phyloP scores from a whole-genome alignment of 768 basidiomycete species.

The Mycena indigotica region DNA sequence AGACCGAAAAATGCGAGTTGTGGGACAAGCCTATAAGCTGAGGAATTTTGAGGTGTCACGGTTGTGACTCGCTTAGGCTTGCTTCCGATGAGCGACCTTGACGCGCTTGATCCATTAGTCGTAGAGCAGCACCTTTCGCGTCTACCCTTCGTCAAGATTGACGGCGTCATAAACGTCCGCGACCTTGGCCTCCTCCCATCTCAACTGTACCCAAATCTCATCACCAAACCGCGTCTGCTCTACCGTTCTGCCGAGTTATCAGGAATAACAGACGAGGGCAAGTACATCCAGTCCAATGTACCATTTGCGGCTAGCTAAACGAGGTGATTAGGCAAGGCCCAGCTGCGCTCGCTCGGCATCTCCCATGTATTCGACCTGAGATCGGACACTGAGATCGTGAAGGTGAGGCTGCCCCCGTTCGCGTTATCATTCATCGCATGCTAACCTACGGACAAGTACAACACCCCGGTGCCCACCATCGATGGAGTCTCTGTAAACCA shows the following conservation, averaged over 20 bases:
- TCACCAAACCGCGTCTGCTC: slow-evolving; percentile 59
- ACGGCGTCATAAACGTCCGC: slow-evolving; percentile 77
- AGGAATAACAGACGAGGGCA: slow-evolving; percentile 69
- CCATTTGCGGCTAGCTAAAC: too few species aligned
- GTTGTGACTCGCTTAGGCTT: neutral
- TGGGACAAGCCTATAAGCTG: neutral
- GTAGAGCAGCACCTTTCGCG: slow-evolving; percentile 65
- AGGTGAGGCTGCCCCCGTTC: too few species aligned
- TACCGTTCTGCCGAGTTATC: slow-evolving; percentile 78
- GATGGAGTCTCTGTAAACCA: slow-evolving; percentile 63
- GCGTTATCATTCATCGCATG: neutral
- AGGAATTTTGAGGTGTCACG: neutral
- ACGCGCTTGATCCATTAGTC: slow-evolving; percentile 66
- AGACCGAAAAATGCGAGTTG: neutral
- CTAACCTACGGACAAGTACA: slow-evolving; percentile 44
- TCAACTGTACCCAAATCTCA: slow-evolving; percentile 43
- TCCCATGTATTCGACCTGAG: slow-evolving; percentile 74
- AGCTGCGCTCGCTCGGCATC: slow-evolving; percentile 63
- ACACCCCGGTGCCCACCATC: slow-evolving; percentile 62
- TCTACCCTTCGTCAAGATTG: slow-evolving; percentile 68
- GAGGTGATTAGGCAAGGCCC: slow-evolving; percentile 62
- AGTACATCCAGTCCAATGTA: slow-evolving; percentile 3
- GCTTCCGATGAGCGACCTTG: slow-evolving; percentile 38
- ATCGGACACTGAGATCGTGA: slow-evolving; percentile 77
- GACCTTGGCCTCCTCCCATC: slow-evolving; percentile 70